A percentile compares a stretch with the other conserved stretches of the same genome.
phyloP scores from a whole-genome alignment of 73 alveolate species.

The Symbiodinium natans region DNA sequence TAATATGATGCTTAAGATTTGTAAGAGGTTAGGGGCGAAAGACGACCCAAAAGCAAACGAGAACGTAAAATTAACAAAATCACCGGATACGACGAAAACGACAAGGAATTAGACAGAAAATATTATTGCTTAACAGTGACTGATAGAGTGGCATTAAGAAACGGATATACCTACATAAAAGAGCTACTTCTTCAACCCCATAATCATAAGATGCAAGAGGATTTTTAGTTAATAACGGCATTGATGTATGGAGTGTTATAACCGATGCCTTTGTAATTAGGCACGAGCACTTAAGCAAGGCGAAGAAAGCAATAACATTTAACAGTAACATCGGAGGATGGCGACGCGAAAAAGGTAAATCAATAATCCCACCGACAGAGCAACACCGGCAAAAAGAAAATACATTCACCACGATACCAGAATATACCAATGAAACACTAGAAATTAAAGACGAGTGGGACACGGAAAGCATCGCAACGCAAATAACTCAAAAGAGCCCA shows the following conservation, averaged over 20 bases:
- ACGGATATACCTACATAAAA: slow-evolving; percentile 4
- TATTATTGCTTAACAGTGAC: not conserved
- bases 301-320: not conserved
- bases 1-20: not conserved
- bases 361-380: no score
- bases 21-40: not conserved
- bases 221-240: not conserved
- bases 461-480: no score
- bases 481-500: no score
- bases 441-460: slow-evolving; percentile 33
- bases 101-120: not conserved
- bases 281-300: not conserved
- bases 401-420: no score
- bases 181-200: slow-evolving; percentile 4
- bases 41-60: not conserved
- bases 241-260: not conserved
- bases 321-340: no score
- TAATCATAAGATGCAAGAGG: not conserved
- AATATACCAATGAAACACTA: not conserved
- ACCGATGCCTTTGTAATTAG: slow-evolving; percentile 21
- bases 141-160: not conserved
- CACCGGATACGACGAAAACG: not conserved
- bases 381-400: no score
- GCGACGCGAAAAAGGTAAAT: no score
- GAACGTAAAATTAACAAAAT: not conserved